These are phyloP conservation scores for Gautieria morchelliformis DNA, from an alignment of 768 basidiomycete species.

Conservation along the genomic window DNA sequence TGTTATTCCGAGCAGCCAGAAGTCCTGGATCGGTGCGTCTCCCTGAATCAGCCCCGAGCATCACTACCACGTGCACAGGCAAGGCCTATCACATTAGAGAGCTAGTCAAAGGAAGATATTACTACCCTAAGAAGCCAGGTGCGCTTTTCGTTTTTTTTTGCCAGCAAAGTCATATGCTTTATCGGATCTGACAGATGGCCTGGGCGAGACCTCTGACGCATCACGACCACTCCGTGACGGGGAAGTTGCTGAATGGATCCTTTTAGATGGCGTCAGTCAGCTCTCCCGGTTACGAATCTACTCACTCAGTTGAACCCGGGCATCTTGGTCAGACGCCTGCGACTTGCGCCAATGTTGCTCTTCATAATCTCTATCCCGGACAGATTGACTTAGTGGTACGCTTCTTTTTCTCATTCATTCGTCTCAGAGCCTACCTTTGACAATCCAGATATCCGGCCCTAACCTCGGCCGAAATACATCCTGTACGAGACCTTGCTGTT, in stretches of 20 bases:
- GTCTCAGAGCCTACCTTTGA: not conserved
- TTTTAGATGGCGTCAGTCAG: slow-evolving; percentile 66
- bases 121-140: slow-evolving; percentile 61
- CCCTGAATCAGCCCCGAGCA: not conserved
- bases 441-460: slow-evolving; percentile 65
- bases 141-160: slow-evolving; percentile 7
- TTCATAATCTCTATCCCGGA: slow-evolving; percentile 81
- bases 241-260: slow-evolving; percentile 85
- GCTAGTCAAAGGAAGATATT: slow-evolving; percentile 58
- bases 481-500: slow-evolving; percentile 30
- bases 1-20: slow-evolving; percentile 71
- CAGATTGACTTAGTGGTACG: slow-evolving; percentile 84
- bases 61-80: slow-evolving; percentile 31
- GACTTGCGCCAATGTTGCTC: slow-evolving; percentile 81
- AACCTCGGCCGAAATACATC: slow-evolving; percentile 82
- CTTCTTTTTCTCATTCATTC: slow-evolving; percentile 17
- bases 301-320: not conserved
- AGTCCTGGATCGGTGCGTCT: slow-evolving; percentile 75
- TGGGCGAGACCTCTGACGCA: slow-evolving; percentile 53
- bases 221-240: slow-evolving; percentile 63
- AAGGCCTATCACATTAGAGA: slow-evolving; percentile 78
- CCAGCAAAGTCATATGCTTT: not conserved
- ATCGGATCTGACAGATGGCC: slow-evolving; percentile 34
- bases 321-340: slow-evolving; percentile 60
- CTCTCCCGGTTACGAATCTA: slow-evolving; percentile 1